Conservation (phyloP, 352 stramenopile genomes). For the Phytophthora megakarya region DNA sequence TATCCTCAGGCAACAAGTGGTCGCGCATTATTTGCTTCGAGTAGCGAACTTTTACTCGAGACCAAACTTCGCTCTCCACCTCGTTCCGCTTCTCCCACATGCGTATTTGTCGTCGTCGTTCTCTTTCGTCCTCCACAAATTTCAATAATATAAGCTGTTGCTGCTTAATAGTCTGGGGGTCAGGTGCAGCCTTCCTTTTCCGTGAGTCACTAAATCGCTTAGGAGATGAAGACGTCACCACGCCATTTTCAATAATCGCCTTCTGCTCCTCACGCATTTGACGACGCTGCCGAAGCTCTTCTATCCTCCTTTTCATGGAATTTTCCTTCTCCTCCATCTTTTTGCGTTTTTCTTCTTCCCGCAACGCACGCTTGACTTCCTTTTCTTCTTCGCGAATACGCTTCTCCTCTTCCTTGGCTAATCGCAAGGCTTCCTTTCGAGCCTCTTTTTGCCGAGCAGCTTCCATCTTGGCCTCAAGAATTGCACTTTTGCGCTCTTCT, state of each 20-base stretch:
- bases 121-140: slow-evolving; percentile 74
- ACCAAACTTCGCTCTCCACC: slow-evolving; percentile 60
- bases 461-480: slow-evolving; percentile 68
- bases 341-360: slow-evolving; percentile 75
- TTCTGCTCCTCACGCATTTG: slow-evolving; percentile 76
- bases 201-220: slow-evolving; percentile 30
- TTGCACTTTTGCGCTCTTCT: slow-evolving; percentile 74
- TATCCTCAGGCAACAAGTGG: neutral
- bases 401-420: slow-evolving; percentile 73
- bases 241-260: slow-evolving; percentile 74
- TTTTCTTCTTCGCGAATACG: slow-evolving; percentile 74
- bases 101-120: slow-evolving; percentile 56
- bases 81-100: slow-evolving; percentile 59
- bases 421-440: slow-evolving; percentile 57
- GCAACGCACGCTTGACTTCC: slow-evolving; percentile 65
- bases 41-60: slow-evolving; percentile 54
- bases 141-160: slow-evolving; percentile 63
- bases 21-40: slow-evolving; percentile 16
- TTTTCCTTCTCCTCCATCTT: slow-evolving; percentile 75
- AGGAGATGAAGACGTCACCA: slow-evolving; percentile 51
- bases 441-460: slow-evolving; percentile 68
- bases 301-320: slow-evolving; percentile 75
- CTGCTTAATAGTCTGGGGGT: slow-evolving; percentile 44
- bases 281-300: slow-evolving; percentile 65
- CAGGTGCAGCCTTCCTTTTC: slow-evolving; percentile 17